Percentiles rank a stretch among this genome's conserved stretches.
Conservation (phyloP, 805 yeast species). For the Ogataea polymorpha region DNA sequence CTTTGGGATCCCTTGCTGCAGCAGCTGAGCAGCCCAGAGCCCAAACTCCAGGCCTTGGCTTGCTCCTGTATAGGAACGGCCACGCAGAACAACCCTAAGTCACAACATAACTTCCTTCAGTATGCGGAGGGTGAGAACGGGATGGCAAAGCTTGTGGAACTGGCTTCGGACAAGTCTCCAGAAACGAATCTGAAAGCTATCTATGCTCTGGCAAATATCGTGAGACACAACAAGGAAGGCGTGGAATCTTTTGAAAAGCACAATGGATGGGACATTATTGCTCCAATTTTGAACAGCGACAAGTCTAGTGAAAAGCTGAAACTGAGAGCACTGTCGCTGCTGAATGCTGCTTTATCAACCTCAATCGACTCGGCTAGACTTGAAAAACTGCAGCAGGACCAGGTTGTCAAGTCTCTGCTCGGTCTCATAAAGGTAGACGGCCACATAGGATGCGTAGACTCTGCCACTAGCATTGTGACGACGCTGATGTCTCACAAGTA, state of each 20-base stretch:
- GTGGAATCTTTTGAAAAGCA: conserved; percentile 50
- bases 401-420: conserved; percentile 35
- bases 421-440: conserved; percentile 32
- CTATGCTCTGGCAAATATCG: conserved; percentile 70
- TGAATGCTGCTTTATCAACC: conserved; percentile 52
- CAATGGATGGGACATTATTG: conserved; percentile 62
- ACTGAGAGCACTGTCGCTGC: conserved; percentile 49
- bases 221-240: conserved; percentile 64
- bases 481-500: conserved; percentile 44
- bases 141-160: conserved; percentile 40
- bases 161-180: conserved; percentile 33
- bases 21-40: conserved; percentile 44
- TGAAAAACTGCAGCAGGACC: conserved; percentile 36
- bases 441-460: conserved; percentile 53
- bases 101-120: conserved; percentile 65
- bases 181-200: conserved; percentile 58
- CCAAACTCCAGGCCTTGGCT: conserved; percentile 51
- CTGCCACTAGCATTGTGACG: conserved; percentile 48
- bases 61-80: conserved; percentile 85
- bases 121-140: conserved; percentile 42
- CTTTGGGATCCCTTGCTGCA: conserved; percentile 74
- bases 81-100: conserved; percentile 80
- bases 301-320: conserved; percentile 37
- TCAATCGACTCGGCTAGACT: conserved; percentile 41
- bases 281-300: conserved; percentile 21